Percentiles rank a stretch among this genome's conserved stretches.
Conservation (phyloP, 768 basidiomycete genomes). For the Pleurotus platypus region DNA sequence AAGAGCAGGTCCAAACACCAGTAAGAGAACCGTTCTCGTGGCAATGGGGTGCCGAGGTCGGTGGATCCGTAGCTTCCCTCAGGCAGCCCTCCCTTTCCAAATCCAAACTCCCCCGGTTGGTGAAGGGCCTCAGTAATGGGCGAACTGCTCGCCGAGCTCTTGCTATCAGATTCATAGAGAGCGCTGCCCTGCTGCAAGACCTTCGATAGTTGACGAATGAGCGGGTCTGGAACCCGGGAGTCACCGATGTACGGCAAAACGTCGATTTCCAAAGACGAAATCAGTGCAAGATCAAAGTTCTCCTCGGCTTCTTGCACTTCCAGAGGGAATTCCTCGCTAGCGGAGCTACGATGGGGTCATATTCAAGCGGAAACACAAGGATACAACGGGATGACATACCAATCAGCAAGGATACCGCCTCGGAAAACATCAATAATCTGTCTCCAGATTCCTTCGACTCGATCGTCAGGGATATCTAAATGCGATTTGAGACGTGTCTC, state of each 20-base stretch:
- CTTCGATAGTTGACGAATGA: conserved; percentile 65
- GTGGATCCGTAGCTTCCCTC: conserved; percentile 55
- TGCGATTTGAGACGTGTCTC: neutral
- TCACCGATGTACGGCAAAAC: conserved; percentile 76
- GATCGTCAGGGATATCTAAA: conserved; percentile 55
- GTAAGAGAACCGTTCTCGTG: conserved; percentile 84
- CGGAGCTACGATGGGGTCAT: conserved; percentile 38
- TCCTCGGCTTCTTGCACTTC: conserved; percentile 76
- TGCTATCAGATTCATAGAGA: conserved; percentile 38
- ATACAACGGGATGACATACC: conserved; percentile 42
- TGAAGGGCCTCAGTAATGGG: neutral
- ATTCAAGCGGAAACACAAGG: neutral
- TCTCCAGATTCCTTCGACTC: conserved; percentile 81
- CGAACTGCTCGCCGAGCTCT: neutral
- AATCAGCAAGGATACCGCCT: conserved; percentile 82
- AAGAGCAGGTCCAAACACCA: conserved; percentile 92
- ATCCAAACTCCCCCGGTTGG: conserved; percentile 18
- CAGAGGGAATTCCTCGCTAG: conserved; percentile 51
- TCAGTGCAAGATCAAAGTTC: conserved; percentile 79
- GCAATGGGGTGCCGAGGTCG: conserved; percentile 47
- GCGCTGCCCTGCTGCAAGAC: conserved; percentile 71
- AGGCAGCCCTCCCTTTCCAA: conserved; percentile 33
- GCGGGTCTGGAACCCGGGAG: conserved; percentile 61
- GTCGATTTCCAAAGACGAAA: conserved; percentile 75
- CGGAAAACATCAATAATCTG: conserved; percentile 78